A percentile compares a stretch with the other conserved stretches of the same genome.
These are phyloP conservation scores for Inga oerstediana DNA, from an alignment of 306 rosid species.

Conservation along the genomic window DNA sequence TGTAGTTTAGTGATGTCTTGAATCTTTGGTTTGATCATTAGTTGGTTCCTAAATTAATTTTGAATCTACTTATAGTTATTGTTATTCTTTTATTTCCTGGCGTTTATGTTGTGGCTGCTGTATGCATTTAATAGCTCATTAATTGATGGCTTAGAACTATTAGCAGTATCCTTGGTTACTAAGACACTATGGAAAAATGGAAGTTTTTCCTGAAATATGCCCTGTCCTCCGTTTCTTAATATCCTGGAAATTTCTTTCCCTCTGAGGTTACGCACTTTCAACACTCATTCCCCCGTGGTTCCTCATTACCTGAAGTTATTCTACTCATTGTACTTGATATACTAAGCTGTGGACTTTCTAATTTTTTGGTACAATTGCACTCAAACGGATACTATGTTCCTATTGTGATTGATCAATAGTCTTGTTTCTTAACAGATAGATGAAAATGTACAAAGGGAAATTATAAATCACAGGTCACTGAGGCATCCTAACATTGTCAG, in stretches of 20 bases:
- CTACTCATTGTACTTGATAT: background rate
- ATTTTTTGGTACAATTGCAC: constrained; percentile 16
- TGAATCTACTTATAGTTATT: background rate
- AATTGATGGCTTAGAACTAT: constrained; percentile 11
- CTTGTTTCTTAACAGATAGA: constrained; percentile 69
- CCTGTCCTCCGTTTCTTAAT: background rate
- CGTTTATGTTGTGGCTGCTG: background rate
- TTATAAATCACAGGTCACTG: constrained; percentile 91
- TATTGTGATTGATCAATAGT: constrained; percentile 16
- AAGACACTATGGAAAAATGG: background rate
- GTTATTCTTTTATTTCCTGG: background rate
- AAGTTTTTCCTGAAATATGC: background rate
- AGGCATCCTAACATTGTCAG: constrained; percentile 96
- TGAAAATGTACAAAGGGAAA: constrained; percentile 96
- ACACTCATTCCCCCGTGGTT: background rate
- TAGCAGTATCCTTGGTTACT: background rate
- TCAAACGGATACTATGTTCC: constrained; percentile 7
- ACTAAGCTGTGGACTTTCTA: background rate
- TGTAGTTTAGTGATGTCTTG: background rate
- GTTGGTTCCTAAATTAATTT: background rate
- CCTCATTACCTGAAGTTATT: background rate
- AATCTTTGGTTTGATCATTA: constrained; percentile 17
- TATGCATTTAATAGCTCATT: background rate
- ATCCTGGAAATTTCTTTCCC: background rate
- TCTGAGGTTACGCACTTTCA: background rate